Base-by-base conservation (phyloP, 768 basidiomycete genomes). In the Boletus pseudo-olivaceus region DNA sequence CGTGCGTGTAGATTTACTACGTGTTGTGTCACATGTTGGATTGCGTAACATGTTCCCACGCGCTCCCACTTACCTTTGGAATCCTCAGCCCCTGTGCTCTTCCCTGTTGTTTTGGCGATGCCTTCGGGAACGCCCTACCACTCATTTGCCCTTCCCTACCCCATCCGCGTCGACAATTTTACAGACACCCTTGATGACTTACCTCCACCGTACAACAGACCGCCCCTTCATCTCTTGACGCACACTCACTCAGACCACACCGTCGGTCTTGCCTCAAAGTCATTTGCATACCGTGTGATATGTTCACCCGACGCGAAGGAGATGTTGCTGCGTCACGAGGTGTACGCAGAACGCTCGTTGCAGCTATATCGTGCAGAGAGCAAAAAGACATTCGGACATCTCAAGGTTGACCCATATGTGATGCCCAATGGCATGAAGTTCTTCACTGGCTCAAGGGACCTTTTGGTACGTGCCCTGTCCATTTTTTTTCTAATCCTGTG, bases 211-310 rank as follows among this genome's bases (percentile, higher is more conserved):
- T 70, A 62, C 47, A 76, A 71, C 46, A 58, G 65, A 56, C 71
- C 75, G 2, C 66, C 74, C 9, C 69, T 93, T 11, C 82, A 91
- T 67, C 80, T 97, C n/a, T 80, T 97, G 50, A 84, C 88, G 0
- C 93, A 97, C 66, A 90, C 93, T 0, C 95, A 96, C 71, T 80
- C 93, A 0, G 94, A 96, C 70, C 94, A 97, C 65, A 78, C 93
- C 49, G 72, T 71, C 40, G 93, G 95, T 5, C 78, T 97, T 27
- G 78, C 84, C 19, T 81, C 88, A 23, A 82, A 84, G 54, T 85
- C 84, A 0, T 94, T 95, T 64, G 83, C 80, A 3, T 82, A 83
- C 40, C 76, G 73, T 2, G 82, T 97, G 9, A 70, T 90, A 51
- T 95, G 93, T 70, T 92, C 93, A 0, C 70, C 75, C 6, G 89